Evolutionary conservation across 192 early-diverging fungal species (phyloP), one percentile per base, ranked within the genome.

Genomic region (Coemansia brasiliensis): DNA sequence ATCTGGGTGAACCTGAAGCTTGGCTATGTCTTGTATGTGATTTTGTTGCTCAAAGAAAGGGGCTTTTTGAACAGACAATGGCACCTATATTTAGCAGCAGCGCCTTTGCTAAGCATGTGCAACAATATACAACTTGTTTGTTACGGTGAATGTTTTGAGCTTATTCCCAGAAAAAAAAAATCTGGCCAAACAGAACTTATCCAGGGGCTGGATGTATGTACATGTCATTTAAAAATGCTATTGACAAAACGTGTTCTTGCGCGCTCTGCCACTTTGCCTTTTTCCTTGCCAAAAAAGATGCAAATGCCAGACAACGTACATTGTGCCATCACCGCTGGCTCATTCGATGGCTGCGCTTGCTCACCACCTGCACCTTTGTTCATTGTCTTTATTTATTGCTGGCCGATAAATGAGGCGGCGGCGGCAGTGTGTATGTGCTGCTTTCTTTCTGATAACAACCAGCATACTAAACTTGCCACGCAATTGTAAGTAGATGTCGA

Each of bases 401-500:
- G 21, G 27, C 49, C 13, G 32, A 62, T 40, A 10, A 26, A 13
- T 26, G 37, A 22, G 48, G 39, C 15, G 26, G 49, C 49, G 20
- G 22, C 45, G 37, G 37, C n/a, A 25, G 32, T 29, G 27, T 29
- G 27, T 29, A 29, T 6, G 27, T 29, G 27, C 3, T 29, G 25
- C 40, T 62, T 45, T 12, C 40, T 8, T 35, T 13, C 18, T 21
- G 43, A 35, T 7, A 35, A 35, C 32, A 35, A 7, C 32, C 32
- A 35, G 32, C 32, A 7, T 7, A 10, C 32, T 35, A 35, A 35
- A 35, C 32, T 35, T 35, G 32, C 32, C 32, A 35, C 32, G 10
- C 32, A 35, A 35, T 35, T 35, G 32, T n/a, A 51, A 48, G 20
- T 79, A 79, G 76, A 41, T 79, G 76, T 37, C 70, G 76, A 24